Evolutionary conservation across 768 basidiomycete genomes (phyloP).

Genomic region (Tulasnella sp.): DNA sequence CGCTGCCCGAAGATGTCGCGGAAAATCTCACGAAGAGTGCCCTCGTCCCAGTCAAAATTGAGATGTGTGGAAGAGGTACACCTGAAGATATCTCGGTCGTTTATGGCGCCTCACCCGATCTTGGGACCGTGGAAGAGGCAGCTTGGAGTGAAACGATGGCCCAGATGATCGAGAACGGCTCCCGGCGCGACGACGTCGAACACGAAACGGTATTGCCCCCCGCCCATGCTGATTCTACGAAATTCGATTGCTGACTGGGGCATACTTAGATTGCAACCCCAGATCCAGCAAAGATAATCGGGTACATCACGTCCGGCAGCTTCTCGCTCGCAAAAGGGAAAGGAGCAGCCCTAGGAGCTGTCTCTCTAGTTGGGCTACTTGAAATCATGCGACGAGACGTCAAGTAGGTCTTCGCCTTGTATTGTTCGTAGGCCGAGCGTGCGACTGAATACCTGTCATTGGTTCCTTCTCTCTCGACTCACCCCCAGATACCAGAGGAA

Average conservation of each 20-base stretch:
- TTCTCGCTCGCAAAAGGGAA: slow-evolving; percentile 77
- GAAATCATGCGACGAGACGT: slow-evolving; percentile 27
- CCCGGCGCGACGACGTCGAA: slow-evolving; percentile 25
- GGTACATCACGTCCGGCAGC: slow-evolving; percentile 83
- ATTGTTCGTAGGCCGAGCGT: neutral
- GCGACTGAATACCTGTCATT: neutral
- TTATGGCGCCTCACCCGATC: slow-evolving; percentile 61
- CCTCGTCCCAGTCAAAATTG: slow-evolving; percentile 67
- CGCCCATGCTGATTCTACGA: slow-evolving; percentile 6
- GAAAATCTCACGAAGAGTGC: slow-evolving; percentile 61
- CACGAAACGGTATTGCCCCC: neutral
- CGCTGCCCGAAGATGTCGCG: slow-evolving; percentile 47
- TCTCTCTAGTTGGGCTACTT: slow-evolving; percentile 60
- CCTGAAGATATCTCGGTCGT: slow-evolving; percentile 77
- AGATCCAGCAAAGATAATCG: slow-evolving; percentile 58
- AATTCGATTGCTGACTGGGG: neutral
- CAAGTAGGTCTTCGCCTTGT: slow-evolving; percentile 13
- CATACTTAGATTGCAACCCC: slow-evolving; percentile 49
- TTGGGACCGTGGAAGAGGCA: slow-evolving; percentile 50
- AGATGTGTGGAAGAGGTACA: slow-evolving; percentile 65
- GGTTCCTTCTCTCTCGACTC: neutral
- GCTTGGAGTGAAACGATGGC: slow-evolving; percentile 36
- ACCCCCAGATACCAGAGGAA: neutral
- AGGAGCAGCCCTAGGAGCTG: slow-evolving; percentile 75
- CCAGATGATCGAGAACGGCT: slow-evolving; percentile 44